A percentile compares a stretch with the other conserved stretches of the same genome.
Conservation (phyloP, 179 eudicot genomes). For the Nepenthes alata region DNA sequence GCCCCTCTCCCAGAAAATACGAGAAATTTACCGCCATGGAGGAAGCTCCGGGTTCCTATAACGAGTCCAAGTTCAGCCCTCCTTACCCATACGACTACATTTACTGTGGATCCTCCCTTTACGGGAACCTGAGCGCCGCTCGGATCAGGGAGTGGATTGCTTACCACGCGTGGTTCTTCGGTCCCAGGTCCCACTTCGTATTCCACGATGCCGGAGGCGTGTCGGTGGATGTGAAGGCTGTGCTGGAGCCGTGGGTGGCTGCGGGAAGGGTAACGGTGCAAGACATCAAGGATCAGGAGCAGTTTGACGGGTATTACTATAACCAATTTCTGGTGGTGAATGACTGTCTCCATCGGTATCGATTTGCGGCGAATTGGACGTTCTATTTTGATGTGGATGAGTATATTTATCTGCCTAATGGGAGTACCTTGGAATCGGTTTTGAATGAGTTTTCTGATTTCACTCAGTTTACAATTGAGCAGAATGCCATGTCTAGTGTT, state of each 20-base stretch:
- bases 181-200: constrained; percentile 45
- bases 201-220: constrained; percentile 62
- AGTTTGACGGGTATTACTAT: constrained; percentile 53
- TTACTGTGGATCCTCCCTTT: constrained; percentile 51
- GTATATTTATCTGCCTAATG: constrained; percentile 38
- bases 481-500: constrained; percentile 43
- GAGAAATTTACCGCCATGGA: constrained; percentile 39
- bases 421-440: constrained; percentile 19
- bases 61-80: constrained; percentile 15
- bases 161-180: constrained; percentile 47
- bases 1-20: constrained; percentile 22
- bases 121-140: constrained; percentile 33
- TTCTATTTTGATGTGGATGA: constrained; percentile 55
- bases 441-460: constrained; percentile 24
- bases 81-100: constrained; percentile 38
- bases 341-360: constrained; percentile 50
- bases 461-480: constrained; percentile 59
- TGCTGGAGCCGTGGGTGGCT: constrained; percentile 47
- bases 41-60: constrained; percentile 26
- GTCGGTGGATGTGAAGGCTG: constrained; percentile 28
- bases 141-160: constrained; percentile 59
- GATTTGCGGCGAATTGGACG: constrained; percentile 46
- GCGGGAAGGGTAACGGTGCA: constrained; percentile 42
- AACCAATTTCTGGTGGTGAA: constrained; percentile 58
- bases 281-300: constrained; percentile 41